Percentiles rank a stretch among this genome's conserved stretches.
phyloP scores from a whole-genome alignment of 2,329 filamentous ascomycete species.

The Eutypella sp. region DNA sequence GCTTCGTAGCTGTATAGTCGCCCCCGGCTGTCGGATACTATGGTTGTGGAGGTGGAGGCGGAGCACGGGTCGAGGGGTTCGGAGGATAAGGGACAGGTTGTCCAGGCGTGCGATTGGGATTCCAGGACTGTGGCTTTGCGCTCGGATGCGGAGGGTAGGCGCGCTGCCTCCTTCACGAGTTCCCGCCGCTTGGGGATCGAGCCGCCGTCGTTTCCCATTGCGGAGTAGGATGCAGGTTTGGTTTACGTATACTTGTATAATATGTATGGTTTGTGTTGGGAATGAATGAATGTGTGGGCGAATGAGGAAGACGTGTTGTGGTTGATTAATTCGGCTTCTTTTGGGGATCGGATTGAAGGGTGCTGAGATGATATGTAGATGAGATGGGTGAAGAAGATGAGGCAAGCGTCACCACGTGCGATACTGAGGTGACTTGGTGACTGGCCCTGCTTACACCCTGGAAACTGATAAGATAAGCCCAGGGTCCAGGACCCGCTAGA shows the following conservation, averaged over 20 bases:
- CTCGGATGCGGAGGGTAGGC: conserved; percentile 75
- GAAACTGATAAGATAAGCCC: too few species aligned
- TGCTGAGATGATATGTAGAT: too few species aligned
- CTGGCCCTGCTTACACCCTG: too few species aligned
- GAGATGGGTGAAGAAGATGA: too few species aligned
- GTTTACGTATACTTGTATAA: background rate
- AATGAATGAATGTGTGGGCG: background rate
- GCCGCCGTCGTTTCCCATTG: conserved; percentile 96
- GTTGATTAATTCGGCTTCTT: too few species aligned
- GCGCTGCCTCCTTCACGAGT: conserved; percentile 89
- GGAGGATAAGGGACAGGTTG: conserved; percentile 80
- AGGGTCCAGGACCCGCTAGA: too few species aligned
- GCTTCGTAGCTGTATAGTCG: conserved; percentile 94
- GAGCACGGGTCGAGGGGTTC: conserved; percentile 54
- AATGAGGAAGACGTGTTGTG: too few species aligned
- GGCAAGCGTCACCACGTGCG: too few species aligned
- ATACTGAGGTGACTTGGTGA: too few species aligned
- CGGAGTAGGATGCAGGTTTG: background rate
- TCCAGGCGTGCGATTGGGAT: conserved; percentile 81
- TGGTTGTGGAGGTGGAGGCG: conserved; percentile 48
- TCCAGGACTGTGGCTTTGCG: conserved; percentile 85
- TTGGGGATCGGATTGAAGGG: too few species aligned
- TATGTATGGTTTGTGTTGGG: too few species aligned
- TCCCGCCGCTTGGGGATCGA: conserved; percentile 94
- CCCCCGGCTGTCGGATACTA: conserved; percentile 80